Conservation (phyloP, 148 eudicot species). For the Chenopodium quinoa region DNA sequence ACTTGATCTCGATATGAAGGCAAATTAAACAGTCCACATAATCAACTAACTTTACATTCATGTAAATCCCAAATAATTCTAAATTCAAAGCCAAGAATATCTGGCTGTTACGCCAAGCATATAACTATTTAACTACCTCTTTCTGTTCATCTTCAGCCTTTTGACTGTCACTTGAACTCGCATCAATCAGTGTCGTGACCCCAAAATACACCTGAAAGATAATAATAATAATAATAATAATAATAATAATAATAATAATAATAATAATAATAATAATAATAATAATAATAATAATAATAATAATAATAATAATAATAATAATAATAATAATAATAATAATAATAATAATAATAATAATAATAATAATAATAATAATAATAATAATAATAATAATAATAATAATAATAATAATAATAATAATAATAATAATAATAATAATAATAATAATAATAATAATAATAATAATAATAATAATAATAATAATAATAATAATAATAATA, state of each 20-base stretch:
- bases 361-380: background rate
- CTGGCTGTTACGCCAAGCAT: background rate
- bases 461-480: background rate
- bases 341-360: background rate
- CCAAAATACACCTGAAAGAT: conserved; percentile 82
- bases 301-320: background rate
- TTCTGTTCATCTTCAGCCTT: conserved; percentile 95
- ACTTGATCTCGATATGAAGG: background rate
- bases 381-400: background rate
- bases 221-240: background rate
- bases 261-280: background rate
- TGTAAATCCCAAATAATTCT: background rate
- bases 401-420: background rate
- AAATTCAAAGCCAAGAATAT: background rate
- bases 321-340: background rate
- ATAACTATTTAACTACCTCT: conserved; percentile 52
- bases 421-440: background rate
- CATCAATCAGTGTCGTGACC: conserved; percentile 83
- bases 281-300: background rate
- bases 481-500: background rate
- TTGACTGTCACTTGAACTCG: conserved; percentile 69
- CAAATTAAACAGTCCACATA: background rate
- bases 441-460: background rate
- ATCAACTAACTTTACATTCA: background rate
- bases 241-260: background rate